phyloP scores from a whole-genome alignment of 768 basidiomycete species.

The Fibroporia radiculosa region DNA sequence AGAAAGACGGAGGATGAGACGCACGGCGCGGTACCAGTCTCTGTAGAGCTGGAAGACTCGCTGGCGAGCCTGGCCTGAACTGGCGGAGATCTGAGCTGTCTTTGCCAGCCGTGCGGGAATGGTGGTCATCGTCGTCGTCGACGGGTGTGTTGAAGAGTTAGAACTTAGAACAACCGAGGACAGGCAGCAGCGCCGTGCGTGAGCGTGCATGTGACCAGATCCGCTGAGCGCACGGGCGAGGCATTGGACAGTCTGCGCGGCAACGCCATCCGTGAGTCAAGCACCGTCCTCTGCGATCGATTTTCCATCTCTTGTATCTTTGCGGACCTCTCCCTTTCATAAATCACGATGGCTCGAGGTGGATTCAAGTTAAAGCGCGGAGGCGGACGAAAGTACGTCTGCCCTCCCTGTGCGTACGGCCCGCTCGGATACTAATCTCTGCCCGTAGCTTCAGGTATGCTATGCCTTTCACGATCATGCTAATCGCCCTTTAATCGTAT shows the following conservation, averaged over 20 bases:
- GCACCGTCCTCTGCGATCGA: too few relatives aligned
- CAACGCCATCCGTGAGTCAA: too few relatives aligned
- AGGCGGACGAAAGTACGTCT: slow-evolving; percentile 56
- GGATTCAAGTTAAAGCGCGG: slow-evolving; percentile 85
- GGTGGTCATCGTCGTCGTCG: slow-evolving; percentile 29
- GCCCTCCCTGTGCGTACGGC: too few relatives aligned
- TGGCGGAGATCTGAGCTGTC: slow-evolving; percentile 50
- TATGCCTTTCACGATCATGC: slow-evolving; percentile 4
- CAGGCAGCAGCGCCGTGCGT: not conserved
- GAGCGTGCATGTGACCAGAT: too few relatives aligned
- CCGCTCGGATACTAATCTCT: too few relatives aligned
- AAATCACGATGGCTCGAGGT: slow-evolving; percentile 35
- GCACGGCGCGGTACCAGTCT: slow-evolving; percentile 87
- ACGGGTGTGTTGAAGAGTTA: too few relatives aligned
- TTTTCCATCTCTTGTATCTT: not conserved
- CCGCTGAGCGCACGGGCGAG: too few relatives aligned
- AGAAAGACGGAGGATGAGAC: slow-evolving; percentile 26
- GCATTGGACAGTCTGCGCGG: too few relatives aligned
- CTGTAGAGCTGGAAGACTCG: slow-evolving; percentile 78
- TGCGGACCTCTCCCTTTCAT: not conserved
- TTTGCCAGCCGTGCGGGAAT: slow-evolving; percentile 88
- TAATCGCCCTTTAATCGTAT: slow-evolving; percentile 10
- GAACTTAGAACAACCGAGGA: too few relatives aligned
- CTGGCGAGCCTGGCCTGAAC: slow-evolving; percentile 50
- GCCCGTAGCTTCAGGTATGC: slow-evolving; percentile 53